Evolutionary conservation across 2,329 filamentous ascomycete genomes (phyloP).

Genomic region (Emmonsiellopsis sp.): DNA sequence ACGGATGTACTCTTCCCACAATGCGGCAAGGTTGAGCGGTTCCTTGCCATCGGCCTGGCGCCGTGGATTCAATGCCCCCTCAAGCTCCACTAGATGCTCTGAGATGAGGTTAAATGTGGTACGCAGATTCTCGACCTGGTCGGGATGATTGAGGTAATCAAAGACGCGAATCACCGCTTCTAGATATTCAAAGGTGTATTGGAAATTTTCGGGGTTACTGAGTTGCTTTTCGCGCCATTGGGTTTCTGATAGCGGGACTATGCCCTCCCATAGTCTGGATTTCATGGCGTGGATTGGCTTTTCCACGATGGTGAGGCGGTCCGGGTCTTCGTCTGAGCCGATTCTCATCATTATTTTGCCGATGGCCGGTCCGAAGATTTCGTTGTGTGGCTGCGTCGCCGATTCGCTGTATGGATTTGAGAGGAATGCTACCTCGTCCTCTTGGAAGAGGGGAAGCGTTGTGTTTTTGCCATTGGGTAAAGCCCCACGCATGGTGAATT

Average conservation of each 20-base stretch:
- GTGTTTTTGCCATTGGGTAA: constrained; percentile 15
- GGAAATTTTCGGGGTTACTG: constrained; percentile 12
- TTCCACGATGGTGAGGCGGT: constrained; percentile 13
- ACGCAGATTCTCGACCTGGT: constrained; percentile 10
- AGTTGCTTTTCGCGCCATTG: constrained; percentile 16
- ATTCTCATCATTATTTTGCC: constrained; percentile 7
- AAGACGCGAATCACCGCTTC: constrained; percentile 15
- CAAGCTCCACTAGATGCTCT: constrained; percentile 10
- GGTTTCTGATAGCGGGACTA: constrained; percentile 17
- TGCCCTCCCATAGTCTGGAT: constrained; percentile 17
- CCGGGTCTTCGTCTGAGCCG: constrained; percentile 8
- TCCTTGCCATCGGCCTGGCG: constrained; percentile 4
- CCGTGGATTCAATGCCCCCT: constrained; percentile 11
- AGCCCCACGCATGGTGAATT: constrained; percentile 5
- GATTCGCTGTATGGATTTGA: constrained; percentile 3
- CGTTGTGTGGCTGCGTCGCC: neutral
- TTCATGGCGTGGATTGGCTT: constrained; percentile 19
- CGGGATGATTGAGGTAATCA: constrained; percentile 16
- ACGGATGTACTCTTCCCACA: constrained; percentile 16
- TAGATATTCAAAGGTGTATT: constrained; percentile 16
- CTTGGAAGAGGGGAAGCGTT: neutral
- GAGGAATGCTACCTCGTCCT: constrained; percentile 7
- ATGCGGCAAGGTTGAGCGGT: constrained; percentile 9
- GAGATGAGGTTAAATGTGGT: constrained; percentile 18
- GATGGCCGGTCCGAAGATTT: neutral